These are phyloP conservation scores for Paracoccidioides lutzii DNA, from an alignment of 2,329 filamentous ascomycete species.

Conservation along the genomic window DNA sequence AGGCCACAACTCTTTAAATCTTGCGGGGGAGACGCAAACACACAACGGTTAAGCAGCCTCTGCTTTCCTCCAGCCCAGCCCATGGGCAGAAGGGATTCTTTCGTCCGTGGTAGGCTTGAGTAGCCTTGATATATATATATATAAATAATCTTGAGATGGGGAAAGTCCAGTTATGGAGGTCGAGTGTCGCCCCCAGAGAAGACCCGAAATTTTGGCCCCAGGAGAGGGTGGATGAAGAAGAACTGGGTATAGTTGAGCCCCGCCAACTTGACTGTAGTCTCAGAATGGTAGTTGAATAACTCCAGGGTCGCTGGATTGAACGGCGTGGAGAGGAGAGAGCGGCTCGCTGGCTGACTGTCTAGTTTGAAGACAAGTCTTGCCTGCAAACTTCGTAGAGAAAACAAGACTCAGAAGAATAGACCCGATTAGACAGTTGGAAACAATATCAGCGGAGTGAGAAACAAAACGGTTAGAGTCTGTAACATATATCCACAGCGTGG, in stretches of 20 bases:
- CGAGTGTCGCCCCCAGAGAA: conserved; percentile 94
- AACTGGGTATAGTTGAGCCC: conserved; percentile 59
- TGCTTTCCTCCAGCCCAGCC: conserved; percentile 32
- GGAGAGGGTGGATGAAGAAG: conserved; percentile 73
- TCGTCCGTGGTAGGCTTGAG: conserved; percentile 13
- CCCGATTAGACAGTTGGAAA: too few relatives aligned
- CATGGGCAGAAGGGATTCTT: conserved; percentile 28
- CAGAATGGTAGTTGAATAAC: conserved; percentile 25
- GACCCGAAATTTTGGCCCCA: conserved; percentile 86
- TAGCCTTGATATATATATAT: conserved; percentile 12
- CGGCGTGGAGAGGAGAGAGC: conserved; percentile 2
- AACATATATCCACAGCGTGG: too few relatives aligned
- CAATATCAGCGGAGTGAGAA: too few relatives aligned
- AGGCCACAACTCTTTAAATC: conserved; percentile 6
- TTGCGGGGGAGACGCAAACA: conserved; percentile 11
- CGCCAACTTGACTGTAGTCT: conserved; percentile 80
- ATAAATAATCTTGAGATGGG: conserved; percentile 20
- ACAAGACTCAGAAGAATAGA: background rate
- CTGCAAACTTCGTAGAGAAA: background rate
- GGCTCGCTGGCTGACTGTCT: background rate
- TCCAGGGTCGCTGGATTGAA: conserved; percentile 26
- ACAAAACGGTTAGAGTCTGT: too few relatives aligned
- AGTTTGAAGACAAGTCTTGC: background rate
- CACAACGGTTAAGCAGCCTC: conserved; percentile 9
- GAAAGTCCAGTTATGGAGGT: conserved; percentile 73